Base-by-base conservation (phyloP, 192 early-diverging fungal genomes). In the Spizellomyces punctatus region DNA sequence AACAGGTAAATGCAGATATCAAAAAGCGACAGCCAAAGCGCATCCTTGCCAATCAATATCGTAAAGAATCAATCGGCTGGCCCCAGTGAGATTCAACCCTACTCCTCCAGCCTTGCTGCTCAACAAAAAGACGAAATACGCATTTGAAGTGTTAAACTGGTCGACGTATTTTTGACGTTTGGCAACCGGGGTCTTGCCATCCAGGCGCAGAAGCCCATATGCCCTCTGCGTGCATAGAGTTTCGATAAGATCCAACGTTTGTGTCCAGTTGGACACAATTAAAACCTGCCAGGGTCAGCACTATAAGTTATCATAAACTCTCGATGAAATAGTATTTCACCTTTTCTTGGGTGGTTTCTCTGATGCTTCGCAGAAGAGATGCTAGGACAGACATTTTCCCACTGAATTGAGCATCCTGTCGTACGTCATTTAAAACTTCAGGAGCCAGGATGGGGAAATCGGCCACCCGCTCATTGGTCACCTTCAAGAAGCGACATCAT, bases 211-310 rank as follows among this genome's bases (percentile, higher is more conserved):
- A 49, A 50, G 83, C 10, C 46, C 55, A 50, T 82, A 69, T 7
- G 75, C 41, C 17, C 65, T 19, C 19, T 65, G 46, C 5, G 36
- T 54, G 59, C 85, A 85, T 22, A 85, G 58, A 16, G 47, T 67
- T 72, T 86, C 81, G 17, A 89, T 69, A 8, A 90, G 56, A 69
- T 91, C 89, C 5, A 91, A 71, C 6, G 82, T 84, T 55, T 88
- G 79, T 4, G 87, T 89, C 66, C 82, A 91, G 66, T 90, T 89
- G 14, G 88, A 89, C 10, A 91, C 88, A 5, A 91, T 67, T 0
- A 91, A 89, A 6, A 91, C 85, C 65, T 88, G 60, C 41, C 78
- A 62, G 27, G 57, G 36, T 21, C 58, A 68, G 27, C 27, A 36
- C 27, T 3, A 36, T 3, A 36, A 36, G 27, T 36, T 36, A 36